Evolutionary conservation across 495 filamentous ascomycete species (phyloP).

Genomic region (Aspergillus bertholletiae): DNA sequence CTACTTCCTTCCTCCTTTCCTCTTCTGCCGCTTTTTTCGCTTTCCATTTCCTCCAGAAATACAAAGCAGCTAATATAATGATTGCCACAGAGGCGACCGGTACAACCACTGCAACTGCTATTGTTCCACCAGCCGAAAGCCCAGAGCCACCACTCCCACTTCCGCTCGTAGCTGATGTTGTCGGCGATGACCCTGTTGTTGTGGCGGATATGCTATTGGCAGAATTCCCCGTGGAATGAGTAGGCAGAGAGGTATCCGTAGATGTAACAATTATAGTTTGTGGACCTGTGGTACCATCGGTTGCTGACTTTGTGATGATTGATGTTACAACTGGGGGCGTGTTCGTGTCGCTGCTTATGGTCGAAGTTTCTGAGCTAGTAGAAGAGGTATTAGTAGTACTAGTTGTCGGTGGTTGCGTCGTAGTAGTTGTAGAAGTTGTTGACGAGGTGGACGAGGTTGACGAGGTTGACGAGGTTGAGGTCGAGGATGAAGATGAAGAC

Average conservation of each 20-base stretch:
- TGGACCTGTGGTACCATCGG: constrained; percentile 13
- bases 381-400: constrained; percentile 14
- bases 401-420: constrained; percentile 6
- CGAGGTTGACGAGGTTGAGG: constrained; percentile 21
- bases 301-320: constrained; percentile 16
- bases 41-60: constrained; percentile 84
- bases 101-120: constrained; percentile 90
- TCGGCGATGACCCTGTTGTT: constrained; percentile 24
- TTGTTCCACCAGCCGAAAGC: constrained; percentile 61
- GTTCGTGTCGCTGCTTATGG: constrained; percentile 9
- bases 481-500: constrained; percentile 22
- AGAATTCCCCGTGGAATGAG: constrained; percentile 10
- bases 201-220: constrained; percentile 22
- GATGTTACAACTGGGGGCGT: constrained; percentile 16
- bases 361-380: constrained; percentile 23
- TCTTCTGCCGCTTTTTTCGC: constrained; percentile 81
- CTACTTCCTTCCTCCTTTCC: constrained; percentile 85
- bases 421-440: constrained; percentile 17
- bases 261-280: constrained; percentile 27
- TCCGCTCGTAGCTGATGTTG: constrained; percentile 19
- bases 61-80: constrained; percentile 70
- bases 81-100: constrained; percentile 87
- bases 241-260: constrained; percentile 23
- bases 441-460: constrained; percentile 13
- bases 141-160: constrained; percentile 33